A percentile compares a stretch with the other conserved stretches of the same genome.
phyloP scores from a whole-genome alignment of 495 filamentous ascomycete species.

The Margaritispora aquatica region DNA sequence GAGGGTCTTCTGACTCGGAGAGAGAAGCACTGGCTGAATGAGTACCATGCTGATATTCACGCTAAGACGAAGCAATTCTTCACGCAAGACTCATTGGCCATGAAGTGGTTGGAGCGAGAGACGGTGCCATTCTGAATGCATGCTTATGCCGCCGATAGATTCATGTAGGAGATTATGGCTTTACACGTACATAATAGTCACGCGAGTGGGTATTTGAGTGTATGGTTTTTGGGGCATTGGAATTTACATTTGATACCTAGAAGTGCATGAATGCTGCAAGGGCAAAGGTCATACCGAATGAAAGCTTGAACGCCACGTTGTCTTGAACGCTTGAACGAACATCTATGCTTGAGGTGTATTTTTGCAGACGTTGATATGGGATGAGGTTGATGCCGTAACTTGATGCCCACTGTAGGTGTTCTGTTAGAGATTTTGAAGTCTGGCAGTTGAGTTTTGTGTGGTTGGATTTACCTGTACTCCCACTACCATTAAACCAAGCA shows the following conservation, averaged over 20 bases:
- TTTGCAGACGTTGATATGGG: slow-evolving; percentile 51
- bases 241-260: slow-evolving; percentile 30
- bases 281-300: slow-evolving; percentile 70
- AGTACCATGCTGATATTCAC: slow-evolving; percentile 75
- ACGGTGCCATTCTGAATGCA: slow-evolving; percentile 17
- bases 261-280: slow-evolving; percentile 68
- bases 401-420: slow-evolving; percentile 53
- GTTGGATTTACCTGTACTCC: slow-evolving; percentile 61
- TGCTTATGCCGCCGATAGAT: background rate
- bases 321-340: slow-evolving; percentile 54
- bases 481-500: slow-evolving; percentile 66
- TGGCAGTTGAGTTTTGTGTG: background rate
- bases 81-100: slow-evolving; percentile 57
- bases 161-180: background rate
- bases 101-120: slow-evolving; percentile 82
- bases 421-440: background rate
- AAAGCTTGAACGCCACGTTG: slow-evolving; percentile 71
- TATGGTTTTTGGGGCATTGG: background rate
- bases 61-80: slow-evolving; percentile 83
- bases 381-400: slow-evolving; percentile 70
- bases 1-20: slow-evolving; percentile 58
- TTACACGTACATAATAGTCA: too few relatives aligned
- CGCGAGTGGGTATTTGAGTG: too few relatives aligned
- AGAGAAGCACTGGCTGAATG: slow-evolving; percentile 84
- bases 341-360: slow-evolving; percentile 50